phyloP scores from a whole-genome alignment of 306 rosid genomes.

The Cicer pinnatifidum region DNA sequence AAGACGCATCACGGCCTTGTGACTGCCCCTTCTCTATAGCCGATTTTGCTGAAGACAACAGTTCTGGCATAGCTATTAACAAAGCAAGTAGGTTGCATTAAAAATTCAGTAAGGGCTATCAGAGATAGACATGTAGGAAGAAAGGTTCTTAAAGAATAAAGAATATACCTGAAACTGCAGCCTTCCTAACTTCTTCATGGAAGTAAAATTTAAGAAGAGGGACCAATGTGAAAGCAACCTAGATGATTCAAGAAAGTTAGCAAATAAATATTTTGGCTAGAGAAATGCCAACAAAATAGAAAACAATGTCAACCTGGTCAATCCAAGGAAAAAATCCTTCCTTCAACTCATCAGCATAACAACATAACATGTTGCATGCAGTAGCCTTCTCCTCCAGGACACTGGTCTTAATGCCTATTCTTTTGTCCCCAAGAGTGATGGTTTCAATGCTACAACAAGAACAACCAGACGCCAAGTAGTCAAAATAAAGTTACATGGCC shows the following conservation, averaged over 20 bases:
- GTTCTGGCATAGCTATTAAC: constrained; percentile 89
- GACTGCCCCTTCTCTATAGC: constrained; percentile 93
- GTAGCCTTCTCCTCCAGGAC: constrained; percentile 98
- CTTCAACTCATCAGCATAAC: constrained; percentile 99
- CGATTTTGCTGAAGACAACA: constrained; percentile 80
- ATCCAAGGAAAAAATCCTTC: constrained; percentile 99
- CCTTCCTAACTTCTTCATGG: constrained; percentile 99
- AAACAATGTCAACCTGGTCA: constrained; percentile 72
- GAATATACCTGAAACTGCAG: constrained; percentile 92
- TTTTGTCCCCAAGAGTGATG: constrained; percentile 92
- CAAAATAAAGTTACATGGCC: constrained; percentile 26
- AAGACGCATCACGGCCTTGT: constrained; percentile 82
- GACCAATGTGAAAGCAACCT: constrained; percentile 97
- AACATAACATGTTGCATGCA: constrained; percentile 97
- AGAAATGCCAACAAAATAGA: constrained; percentile 29
- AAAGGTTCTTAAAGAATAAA: constrained; percentile 24
- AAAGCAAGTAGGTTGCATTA: constrained; percentile 39
- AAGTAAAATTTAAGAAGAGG: constrained; percentile 97
- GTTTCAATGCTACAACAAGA: constrained; percentile 82
- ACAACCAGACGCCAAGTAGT: constrained; percentile 34
- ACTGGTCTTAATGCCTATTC: constrained; percentile 97
- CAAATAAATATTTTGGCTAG: constrained; percentile 19
- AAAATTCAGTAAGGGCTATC: background rate
- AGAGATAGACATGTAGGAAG: constrained; percentile 20
- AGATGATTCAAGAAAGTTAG: constrained; percentile 46